phyloP scores from a whole-genome alignment of 2,329 filamentous ascomycete genomes.

The Trichophyton equinum region DNA sequence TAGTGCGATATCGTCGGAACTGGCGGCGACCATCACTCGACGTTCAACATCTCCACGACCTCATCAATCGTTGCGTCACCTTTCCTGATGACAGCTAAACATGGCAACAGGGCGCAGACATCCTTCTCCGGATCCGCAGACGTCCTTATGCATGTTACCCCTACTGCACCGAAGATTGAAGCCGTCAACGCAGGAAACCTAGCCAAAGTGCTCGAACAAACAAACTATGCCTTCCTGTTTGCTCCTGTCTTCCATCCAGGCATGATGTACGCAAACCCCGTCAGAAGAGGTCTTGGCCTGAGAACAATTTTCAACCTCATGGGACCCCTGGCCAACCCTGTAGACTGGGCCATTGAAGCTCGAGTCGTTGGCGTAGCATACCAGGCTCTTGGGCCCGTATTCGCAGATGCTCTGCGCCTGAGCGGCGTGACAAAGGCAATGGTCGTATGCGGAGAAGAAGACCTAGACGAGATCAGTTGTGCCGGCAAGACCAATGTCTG shows the following conservation, averaged over 20 bases:
- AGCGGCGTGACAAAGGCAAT: conserved; percentile 70
- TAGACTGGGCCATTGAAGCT: conserved; percentile 74
- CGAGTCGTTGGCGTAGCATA: conserved; percentile 88
- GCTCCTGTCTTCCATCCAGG: conserved; percentile 93
- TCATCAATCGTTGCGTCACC: conserved; percentile 84
- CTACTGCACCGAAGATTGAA: conserved; percentile 58
- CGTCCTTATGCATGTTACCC: conserved; percentile 63
- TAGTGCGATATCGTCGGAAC: conserved; percentile 92
- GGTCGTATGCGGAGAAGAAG: conserved; percentile 85
- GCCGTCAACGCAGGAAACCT: conserved; percentile 63
- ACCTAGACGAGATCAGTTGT: conserved; percentile 89
- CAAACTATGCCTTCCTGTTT: conserved; percentile 92
- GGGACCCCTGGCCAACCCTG: conserved; percentile 80
- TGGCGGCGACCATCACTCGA: conserved; percentile 90
- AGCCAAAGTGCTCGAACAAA: conserved; percentile 57
- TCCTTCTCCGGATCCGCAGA: conserved; percentile 94
- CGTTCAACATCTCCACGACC: conserved; percentile 96
- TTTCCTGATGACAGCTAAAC: conserved; percentile 76
- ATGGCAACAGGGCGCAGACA: conserved; percentile 90
- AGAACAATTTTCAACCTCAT: conserved; percentile 96
- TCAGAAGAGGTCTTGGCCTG: conserved; percentile 80
- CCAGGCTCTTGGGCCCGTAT: conserved; percentile 73
- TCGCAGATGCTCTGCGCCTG: conserved; percentile 69
- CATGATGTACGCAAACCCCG: conserved; percentile 76
- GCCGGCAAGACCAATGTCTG: conserved; percentile 83